A percentile compares a stretch with the other conserved stretches of the same genome.
Evolutionary conservation across 2,329 filamentous ascomycete genomes (phyloP).

Genomic region (Xenoacremonium recifei): DNA sequence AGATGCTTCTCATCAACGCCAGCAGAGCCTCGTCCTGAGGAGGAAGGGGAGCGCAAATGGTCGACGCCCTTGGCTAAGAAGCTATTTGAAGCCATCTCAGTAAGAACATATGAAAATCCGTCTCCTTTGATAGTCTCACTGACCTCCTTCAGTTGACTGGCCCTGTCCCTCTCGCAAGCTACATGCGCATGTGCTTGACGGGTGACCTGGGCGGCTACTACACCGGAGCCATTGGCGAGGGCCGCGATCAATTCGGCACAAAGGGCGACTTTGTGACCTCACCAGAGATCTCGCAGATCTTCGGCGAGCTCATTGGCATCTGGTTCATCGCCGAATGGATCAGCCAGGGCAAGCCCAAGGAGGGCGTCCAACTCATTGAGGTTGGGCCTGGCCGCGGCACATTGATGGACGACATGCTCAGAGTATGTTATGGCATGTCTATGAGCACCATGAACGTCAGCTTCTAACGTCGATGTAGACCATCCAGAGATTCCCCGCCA

Average conservation of each 20-base stretch:
- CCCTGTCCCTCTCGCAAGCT: slow-evolving; percentile 86
- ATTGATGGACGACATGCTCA: slow-evolving; percentile 92
- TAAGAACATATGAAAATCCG: slow-evolving; percentile 37
- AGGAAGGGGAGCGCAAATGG: slow-evolving; percentile 64
- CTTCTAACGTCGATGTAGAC: slow-evolving; percentile 53
- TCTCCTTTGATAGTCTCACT: slow-evolving; percentile 1
- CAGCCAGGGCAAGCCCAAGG: slow-evolving; percentile 72
- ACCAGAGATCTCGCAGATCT: slow-evolving; percentile 95
- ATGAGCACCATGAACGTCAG: too few species aligned
- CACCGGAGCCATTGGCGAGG: slow-evolving; percentile 67
- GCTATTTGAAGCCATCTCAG: slow-evolving; percentile 81
- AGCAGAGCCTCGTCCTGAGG: slow-evolving; percentile 17
- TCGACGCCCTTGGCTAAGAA: slow-evolving; percentile 90
- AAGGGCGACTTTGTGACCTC: slow-evolving; percentile 96
- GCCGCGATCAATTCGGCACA: slow-evolving; percentile 83
- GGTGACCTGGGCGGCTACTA: slow-evolving; percentile 92
- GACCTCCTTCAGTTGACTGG: slow-evolving; percentile 63
- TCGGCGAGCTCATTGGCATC: slow-evolving; percentile 89
- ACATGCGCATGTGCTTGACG: slow-evolving; percentile 98
- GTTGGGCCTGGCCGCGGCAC: slow-evolving; percentile 92
- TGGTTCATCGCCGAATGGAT: slow-evolving; percentile 99
- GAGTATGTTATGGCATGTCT: too few species aligned
- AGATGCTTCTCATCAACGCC: slow-evolving; percentile 27
- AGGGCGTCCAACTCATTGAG: slow-evolving; percentile 86
- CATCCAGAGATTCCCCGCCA: slow-evolving; percentile 75